These are phyloP conservation scores for Jatropha podagrica DNA, from an alignment of 441 rosid genomes.

Conservation along the genomic window DNA sequence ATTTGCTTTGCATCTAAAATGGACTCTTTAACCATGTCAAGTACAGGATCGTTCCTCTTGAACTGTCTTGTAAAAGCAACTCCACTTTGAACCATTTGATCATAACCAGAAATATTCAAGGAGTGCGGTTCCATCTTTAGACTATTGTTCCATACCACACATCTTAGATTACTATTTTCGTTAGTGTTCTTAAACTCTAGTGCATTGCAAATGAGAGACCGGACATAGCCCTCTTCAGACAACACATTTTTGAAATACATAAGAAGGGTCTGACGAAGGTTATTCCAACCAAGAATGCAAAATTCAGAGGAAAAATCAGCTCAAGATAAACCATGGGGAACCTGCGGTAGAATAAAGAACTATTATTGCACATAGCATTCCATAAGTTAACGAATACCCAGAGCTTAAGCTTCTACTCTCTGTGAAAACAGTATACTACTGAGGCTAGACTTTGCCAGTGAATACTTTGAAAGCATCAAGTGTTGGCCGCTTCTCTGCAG, in stretches of 20 bases:
- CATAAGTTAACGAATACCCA: not conserved
- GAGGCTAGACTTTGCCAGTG: slow-evolving; percentile 55
- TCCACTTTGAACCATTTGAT: slow-evolving; percentile 68
- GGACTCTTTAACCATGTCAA: slow-evolving; percentile 60
- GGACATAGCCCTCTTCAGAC: slow-evolving; percentile 80
- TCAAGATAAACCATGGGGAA: slow-evolving; percentile 76
- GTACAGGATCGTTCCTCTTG: slow-evolving; percentile 56
- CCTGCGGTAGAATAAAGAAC: slow-evolving; percentile 44
- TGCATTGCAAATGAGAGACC: slow-evolving; percentile 73
- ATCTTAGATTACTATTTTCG: slow-evolving; percentile 70
- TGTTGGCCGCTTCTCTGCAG: slow-evolving; percentile 63
- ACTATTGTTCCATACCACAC: slow-evolving; percentile 87
- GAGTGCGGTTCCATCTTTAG: slow-evolving; percentile 88
- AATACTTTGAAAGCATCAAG: slow-evolving; percentile 84
- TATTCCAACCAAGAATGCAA: slow-evolving; percentile 89
- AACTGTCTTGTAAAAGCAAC: slow-evolving; percentile 83
- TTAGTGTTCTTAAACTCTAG: slow-evolving; percentile 76
- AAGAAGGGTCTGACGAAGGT: slow-evolving; percentile 73
- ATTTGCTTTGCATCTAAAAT: too few relatives aligned
- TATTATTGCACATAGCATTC: slow-evolving; percentile 13
- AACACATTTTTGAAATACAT: slow-evolving; percentile 90
- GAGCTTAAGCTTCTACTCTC: not conserved
- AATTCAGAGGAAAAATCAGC: slow-evolving; percentile 72
- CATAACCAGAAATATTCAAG: slow-evolving; percentile 51
- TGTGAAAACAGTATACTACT: not conserved